phyloP scores from a whole-genome alignment of 345 rosid species.

The Eucalyptus dawsonii region DNA sequence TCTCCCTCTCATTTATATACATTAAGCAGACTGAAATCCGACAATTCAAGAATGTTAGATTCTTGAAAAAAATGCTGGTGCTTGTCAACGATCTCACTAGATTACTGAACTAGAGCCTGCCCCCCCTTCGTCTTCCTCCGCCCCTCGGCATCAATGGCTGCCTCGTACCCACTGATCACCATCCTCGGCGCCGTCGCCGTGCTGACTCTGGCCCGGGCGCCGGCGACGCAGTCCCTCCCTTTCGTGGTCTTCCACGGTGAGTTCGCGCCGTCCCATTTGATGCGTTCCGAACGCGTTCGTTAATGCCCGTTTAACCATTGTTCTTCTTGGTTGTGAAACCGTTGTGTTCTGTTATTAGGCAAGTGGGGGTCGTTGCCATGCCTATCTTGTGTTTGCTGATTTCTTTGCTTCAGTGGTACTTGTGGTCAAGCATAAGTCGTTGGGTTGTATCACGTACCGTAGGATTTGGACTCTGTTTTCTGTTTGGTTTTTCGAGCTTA shows the following conservation, averaged over 20 bases:
- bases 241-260: conserved; percentile 75
- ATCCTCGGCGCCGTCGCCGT: background rate
- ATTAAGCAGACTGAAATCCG: background rate
- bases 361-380: background rate
- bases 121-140: background rate
- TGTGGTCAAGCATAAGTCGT: background rate
- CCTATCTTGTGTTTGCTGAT: background rate
- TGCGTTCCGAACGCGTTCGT: background rate
- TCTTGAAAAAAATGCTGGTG: background rate
- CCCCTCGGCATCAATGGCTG: background rate
- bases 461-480: background rate
- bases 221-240: conserved; percentile 36
- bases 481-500: background rate
- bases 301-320: background rate
- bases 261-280: background rate
- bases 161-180: background rate
- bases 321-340: background rate
- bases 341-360: background rate
- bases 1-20: too few species aligned
- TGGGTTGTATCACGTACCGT: background rate
- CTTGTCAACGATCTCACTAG: background rate
- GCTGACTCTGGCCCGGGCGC: background rate
- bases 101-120: background rate
- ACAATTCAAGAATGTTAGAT: background rate
- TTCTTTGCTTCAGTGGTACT: background rate